phyloP scores from a whole-genome alignment of 176 grass and related monocot genomes.

The Leersia perrieri region DNA sequence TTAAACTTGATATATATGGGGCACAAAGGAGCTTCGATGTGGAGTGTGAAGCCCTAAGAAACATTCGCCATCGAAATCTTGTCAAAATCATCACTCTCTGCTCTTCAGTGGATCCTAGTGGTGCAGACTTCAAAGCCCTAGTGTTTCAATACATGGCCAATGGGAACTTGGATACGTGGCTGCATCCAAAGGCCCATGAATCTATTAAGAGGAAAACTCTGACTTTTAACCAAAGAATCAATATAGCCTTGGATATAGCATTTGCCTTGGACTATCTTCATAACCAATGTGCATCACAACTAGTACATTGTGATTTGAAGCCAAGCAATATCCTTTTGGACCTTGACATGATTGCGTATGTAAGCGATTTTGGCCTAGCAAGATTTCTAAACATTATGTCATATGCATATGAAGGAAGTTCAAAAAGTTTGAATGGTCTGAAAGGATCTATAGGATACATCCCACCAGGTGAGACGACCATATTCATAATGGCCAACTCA shows the following conservation, averaged over 20 bases:
- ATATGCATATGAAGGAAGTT: slow-evolving; percentile 4
- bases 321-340: slow-evolving; percentile 51
- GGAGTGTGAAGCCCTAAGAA: slow-evolving; percentile 57
- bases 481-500: not conserved
- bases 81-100: slow-evolving; percentile 53
- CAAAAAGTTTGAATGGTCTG: slow-evolving; percentile 10
- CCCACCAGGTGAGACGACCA: slow-evolving; percentile 33
- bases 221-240: slow-evolving; percentile 31
- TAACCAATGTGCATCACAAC: slow-evolving; percentile 19
- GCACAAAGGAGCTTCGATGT: slow-evolving; percentile 43
- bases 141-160: slow-evolving; percentile 54
- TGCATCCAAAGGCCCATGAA: slow-evolving; percentile 34
- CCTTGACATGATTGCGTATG: slow-evolving; percentile 26
- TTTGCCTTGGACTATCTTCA: slow-evolving; percentile 55
- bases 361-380: slow-evolving; percentile 41
- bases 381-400: slow-evolving; percentile 10
- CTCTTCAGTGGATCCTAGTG: slow-evolving; percentile 35
- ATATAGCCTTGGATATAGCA: slow-evolving; percentile 20
- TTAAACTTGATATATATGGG: slow-evolving; percentile 35
- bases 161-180: slow-evolving; percentile 58
- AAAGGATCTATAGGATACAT: slow-evolving; percentile 56
- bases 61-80: slow-evolving; percentile 49
- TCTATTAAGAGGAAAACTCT: not conserved
- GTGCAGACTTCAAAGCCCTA: slow-evolving; percentile 56
- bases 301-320: slow-evolving; percentile 51